Conservation (phyloP, 139 green algal genomes). For the Chlorella sorokiniana region DNA sequence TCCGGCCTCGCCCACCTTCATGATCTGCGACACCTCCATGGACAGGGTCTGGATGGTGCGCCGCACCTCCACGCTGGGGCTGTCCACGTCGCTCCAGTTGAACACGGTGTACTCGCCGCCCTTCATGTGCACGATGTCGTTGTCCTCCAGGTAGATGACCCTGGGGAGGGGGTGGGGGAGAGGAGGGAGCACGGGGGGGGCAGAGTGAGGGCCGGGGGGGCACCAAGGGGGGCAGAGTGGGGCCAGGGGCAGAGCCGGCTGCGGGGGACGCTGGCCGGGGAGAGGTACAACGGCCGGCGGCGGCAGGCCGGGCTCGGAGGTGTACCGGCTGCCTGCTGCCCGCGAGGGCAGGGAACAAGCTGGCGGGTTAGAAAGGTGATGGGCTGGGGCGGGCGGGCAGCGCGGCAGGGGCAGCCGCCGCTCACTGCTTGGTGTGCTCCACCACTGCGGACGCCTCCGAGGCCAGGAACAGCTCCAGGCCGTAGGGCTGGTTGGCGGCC, state of each 20-base stretch:
- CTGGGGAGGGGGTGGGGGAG: background rate
- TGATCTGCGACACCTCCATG: slow-evolving; percentile 96
- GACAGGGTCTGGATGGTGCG: slow-evolving; percentile 87
- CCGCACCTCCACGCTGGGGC: slow-evolving; percentile 58
- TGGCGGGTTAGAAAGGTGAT: background rate
- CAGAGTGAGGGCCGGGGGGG: background rate
- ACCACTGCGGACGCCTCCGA: slow-evolving; percentile 94
- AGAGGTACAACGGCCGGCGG: background rate
- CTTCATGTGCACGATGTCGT: slow-evolving; percentile 90
- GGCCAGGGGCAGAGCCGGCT: too few relatives aligned
- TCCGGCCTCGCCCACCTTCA: slow-evolving; percentile 77
- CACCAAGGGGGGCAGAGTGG: background rate
- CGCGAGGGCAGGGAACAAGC: too few relatives aligned
- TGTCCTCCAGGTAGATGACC: slow-evolving; percentile 95
- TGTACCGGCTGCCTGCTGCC: too few relatives aligned
- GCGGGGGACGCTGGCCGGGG: background rate
- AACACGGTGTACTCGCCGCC: slow-evolving; percentile 76
- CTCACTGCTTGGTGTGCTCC: slow-evolving; percentile 94
- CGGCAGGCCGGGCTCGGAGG: too few relatives aligned
- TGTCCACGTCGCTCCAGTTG: slow-evolving; percentile 63
- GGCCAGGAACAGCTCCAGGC: slow-evolving; percentile 94
- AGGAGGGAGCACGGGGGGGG: background rate
- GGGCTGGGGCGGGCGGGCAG: background rate
- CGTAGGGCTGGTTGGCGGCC: slow-evolving; percentile 12
- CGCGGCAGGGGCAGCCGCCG: background rate